phyloP scores from a whole-genome alignment of 2,329 filamentous ascomycete species.

The Neopestalotiopsis sp. region DNA sequence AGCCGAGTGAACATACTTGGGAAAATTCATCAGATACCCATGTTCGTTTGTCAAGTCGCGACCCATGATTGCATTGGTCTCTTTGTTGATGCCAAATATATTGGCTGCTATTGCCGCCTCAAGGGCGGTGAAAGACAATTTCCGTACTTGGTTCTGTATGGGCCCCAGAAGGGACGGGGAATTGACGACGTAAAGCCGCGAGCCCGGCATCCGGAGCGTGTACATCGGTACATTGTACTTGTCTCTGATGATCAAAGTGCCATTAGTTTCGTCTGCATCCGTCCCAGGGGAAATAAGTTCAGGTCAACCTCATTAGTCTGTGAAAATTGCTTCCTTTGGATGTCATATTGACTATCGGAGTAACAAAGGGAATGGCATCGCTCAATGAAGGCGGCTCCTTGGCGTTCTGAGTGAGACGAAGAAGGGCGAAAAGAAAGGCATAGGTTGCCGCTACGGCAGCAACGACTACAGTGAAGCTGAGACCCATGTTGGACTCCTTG shows the following conservation, averaged over 20 bases:
- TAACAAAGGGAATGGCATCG: slow-evolving; percentile 16
- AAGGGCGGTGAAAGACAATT: slow-evolving; percentile 23
- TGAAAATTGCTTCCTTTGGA: not conserved
- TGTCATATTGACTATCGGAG: slow-evolving; percentile 13
- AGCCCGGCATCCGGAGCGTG: slow-evolving; percentile 23
- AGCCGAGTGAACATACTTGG: slow-evolving; percentile 23
- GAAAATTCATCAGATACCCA: slow-evolving; percentile 25
- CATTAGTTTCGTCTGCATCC: not conserved
- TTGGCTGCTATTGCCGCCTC: slow-evolving; percentile 18
- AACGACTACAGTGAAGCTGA: not conserved
- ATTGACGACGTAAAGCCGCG: slow-evolving; percentile 25
- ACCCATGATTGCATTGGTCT: slow-evolving; percentile 18
- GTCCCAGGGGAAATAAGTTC: no score
- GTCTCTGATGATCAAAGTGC: slow-evolving; percentile 15
- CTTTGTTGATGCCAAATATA: slow-evolving; percentile 23
- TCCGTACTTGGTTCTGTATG: slow-evolving; percentile 23
- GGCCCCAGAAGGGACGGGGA: slow-evolving; percentile 18
- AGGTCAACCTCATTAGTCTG: not conserved
- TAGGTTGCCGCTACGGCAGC: slow-evolving; percentile 4
- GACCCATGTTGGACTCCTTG: not conserved
- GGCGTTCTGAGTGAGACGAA: slow-evolving; percentile 12
- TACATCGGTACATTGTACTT: slow-evolving; percentile 24
- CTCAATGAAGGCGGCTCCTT: slow-evolving; percentile 14
- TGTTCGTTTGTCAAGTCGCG: slow-evolving; percentile 17
- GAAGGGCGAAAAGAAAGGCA: slow-evolving; percentile 1